Evolutionary conservation across 2,329 filamentous ascomycete species (phyloP), one percentile per base, ranked within the genome.

Genomic region (Aureobasidium pullulans): DNA sequence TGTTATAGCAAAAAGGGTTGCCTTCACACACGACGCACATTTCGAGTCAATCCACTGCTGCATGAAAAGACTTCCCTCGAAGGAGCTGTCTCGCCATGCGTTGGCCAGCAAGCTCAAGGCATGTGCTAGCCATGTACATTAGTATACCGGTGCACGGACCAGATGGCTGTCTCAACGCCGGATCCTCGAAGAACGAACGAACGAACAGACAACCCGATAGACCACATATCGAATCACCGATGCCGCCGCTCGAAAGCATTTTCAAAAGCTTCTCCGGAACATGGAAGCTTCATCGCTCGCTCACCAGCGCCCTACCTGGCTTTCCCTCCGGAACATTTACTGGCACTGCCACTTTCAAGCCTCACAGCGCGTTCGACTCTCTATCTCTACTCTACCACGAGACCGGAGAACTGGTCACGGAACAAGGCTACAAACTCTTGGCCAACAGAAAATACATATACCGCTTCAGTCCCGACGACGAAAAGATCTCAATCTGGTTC

Each of bases 401-500:
- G 47, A 62, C 66, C 40, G 71, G 71, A 37, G 69, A 72, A 60
- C 63, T 73, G 6, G 66, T 68, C 43, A 72, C 69, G 7, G 70
- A 71, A n/a, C 70, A 68, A 61, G 70, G 70, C 13, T 66, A 69
- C 42, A 67, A 75, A 0, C 84, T 89, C 67, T 78, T 77, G 36
- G 86, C 86, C 0, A 85, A 81, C 13, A 76, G 85, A 23, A 82
- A 87, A 23, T 92, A 93, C 66, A 78, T 89, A 1, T 92, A 88
- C 77, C 81, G 88, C 0, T 91, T 90, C 46, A 77, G 83, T 56
- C 83, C 85, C 59, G 68, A 64, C n/a, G 76, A 72, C 3, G 87
- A 91, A 66, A 75, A 72, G 44, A 77, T 93, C 31, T 87, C 82
- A 61, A 85, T 87, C 1, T 93, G 88, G 88, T 92, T 92, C 65